These are phyloP conservation scores for Ustanciosporium gigantosporum DNA, from an alignment of 1,284 basidiomycete genomes.

Conservation along the genomic window DNA sequence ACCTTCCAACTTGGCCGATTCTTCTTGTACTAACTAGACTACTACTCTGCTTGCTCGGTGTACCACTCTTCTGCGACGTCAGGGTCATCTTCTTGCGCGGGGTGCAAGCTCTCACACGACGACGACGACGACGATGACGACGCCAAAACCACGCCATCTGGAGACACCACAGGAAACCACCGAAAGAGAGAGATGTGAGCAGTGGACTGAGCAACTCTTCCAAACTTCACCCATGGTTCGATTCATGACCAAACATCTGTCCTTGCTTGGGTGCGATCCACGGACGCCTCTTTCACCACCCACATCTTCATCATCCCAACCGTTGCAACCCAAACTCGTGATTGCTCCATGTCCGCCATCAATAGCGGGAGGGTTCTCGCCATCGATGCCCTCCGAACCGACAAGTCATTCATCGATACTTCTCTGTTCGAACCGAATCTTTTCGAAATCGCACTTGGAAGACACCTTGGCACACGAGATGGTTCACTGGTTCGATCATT, in stretches of 20 bases:
- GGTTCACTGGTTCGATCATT: slow-evolving; percentile 94
- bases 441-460: slow-evolving; percentile 84
- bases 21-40: too few species aligned
- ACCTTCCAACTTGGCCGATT: too few species aligned
- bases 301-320: neutral
- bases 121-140: too few species aligned
- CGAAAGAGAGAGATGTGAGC: slow-evolving; percentile 43
- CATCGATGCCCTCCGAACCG: slow-evolving; percentile 29
- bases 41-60: too few species aligned
- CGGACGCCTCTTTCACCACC: slow-evolving; percentile 6
- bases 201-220: slow-evolving; percentile 55
- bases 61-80: too few species aligned
- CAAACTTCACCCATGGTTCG: slow-evolving; percentile 58
- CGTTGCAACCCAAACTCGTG: slow-evolving; percentile 34
- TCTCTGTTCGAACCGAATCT: slow-evolving; percentile 60
- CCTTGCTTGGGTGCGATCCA: slow-evolving; percentile 53
- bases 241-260: slow-evolving; percentile 58
- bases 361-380: slow-evolving; percentile 55
- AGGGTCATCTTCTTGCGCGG: too few species aligned
- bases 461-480: slow-evolving; percentile 91
- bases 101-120: too few species aligned
- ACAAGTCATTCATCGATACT: slow-evolving; percentile 44
- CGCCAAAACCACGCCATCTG: slow-evolving; percentile 19
- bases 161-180: slow-evolving; percentile 31
- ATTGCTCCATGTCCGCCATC: slow-evolving; percentile 47